These are phyloP conservation scores for Parathielavia hyrcaniae DNA, from an alignment of 495 filamentous ascomycete genomes.

Conservation along the genomic window DNA sequence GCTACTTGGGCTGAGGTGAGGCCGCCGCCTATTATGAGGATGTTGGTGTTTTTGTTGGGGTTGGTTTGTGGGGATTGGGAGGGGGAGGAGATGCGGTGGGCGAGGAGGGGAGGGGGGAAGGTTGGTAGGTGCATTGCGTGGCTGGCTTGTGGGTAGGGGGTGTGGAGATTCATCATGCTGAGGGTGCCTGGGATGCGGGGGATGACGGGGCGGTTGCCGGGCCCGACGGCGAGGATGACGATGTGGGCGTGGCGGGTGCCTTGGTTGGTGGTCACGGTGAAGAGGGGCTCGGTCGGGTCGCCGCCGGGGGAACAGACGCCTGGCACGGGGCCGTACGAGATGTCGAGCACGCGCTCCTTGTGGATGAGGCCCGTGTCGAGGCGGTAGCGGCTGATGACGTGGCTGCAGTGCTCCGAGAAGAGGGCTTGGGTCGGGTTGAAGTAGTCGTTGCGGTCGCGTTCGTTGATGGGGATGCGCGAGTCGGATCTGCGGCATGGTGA, in stretches of 20 bases:
- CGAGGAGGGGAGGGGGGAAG: neutral
- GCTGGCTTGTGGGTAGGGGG: neutral
- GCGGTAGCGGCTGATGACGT: neutral
- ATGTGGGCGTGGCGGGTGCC: neutral
- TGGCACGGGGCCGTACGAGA: neutral
- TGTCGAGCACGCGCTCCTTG: neutral
- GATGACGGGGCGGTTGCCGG: neutral
- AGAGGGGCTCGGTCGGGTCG: neutral
- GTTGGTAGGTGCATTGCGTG: neutral
- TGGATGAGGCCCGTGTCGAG: neutral
- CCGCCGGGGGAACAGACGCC: neutral
- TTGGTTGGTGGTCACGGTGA: neutral
- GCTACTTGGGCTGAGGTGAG: neutral
- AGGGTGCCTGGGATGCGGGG: neutral
- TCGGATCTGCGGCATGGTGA: neutral
- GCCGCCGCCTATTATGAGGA: neutral
- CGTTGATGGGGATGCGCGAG: neutral
- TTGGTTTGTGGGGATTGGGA: no score
- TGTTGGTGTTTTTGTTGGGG: neutral
- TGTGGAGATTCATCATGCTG: neutral
- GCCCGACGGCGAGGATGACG: neutral
- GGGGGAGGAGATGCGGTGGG: no score
- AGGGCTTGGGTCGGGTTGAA: neutral
- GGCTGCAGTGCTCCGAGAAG: neutral
- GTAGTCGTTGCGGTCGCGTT: conserved; percentile 1